phyloP scores from a whole-genome alignment of 2,329 filamentous ascomycete genomes.

The Paecilomyces dactylethromorphus region DNA sequence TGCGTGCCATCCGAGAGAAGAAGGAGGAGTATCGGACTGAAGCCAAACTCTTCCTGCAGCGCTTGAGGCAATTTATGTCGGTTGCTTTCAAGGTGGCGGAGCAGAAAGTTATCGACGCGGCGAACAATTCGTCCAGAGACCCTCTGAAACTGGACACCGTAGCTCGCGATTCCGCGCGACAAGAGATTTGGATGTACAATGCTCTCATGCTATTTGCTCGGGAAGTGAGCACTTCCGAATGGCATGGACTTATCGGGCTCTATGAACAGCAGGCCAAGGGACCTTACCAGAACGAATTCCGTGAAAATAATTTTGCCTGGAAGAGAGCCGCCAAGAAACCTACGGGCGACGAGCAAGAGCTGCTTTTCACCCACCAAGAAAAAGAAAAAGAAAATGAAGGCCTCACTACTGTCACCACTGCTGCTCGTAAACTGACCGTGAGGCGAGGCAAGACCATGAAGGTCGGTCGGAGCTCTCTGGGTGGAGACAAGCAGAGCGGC shows the following conservation, averaged over 20 bases:
- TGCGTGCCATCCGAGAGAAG: constrained; percentile 92
- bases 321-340: constrained; percentile 71
- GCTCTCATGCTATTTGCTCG: constrained; percentile 81
- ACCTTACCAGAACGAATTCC: constrained; percentile 76
- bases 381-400: constrained; percentile 71
- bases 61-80: constrained; percentile 75
- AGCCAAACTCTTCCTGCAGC: constrained; percentile 67
- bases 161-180: constrained; percentile 66
- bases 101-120: constrained; percentile 59
- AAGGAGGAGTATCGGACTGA: constrained; percentile 80
- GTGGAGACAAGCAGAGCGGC: constrained; percentile 56
- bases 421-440: constrained; percentile 84
- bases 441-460: constrained; percentile 78
- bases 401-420: constrained; percentile 63
- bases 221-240: constrained; percentile 74
- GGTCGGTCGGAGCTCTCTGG: constrained; percentile 31
- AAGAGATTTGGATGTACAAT: constrained; percentile 78
- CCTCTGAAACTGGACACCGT: constrained; percentile 59
- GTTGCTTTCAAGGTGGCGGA: constrained; percentile 72
- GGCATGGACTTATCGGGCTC: constrained; percentile 69
- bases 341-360: constrained; percentile 68
- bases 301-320: constrained; percentile 70
- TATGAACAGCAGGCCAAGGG: constrained; percentile 73
- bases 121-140: constrained; percentile 38
- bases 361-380: constrained; percentile 85